A percentile compares a stretch with the other conserved stretches of the same genome.
These are phyloP conservation scores for Trichoderma endophyticum DNA, from an alignment of 2,329 filamentous ascomycete species.

Conservation along the genomic window DNA sequence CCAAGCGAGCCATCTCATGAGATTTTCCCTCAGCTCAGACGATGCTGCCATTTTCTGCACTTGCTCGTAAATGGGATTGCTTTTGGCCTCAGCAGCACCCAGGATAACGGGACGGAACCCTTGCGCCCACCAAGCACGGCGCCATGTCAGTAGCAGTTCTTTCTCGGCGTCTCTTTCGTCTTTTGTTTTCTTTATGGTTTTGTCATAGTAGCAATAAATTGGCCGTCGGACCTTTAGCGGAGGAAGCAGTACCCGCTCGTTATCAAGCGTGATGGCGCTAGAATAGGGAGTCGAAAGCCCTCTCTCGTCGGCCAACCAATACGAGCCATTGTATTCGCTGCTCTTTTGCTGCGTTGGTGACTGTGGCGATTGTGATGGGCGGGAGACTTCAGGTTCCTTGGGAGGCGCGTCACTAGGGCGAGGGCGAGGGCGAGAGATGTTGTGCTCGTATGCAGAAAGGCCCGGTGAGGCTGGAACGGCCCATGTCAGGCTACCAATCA, in stretches of 20 bases:
- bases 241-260: conserved; percentile 79
- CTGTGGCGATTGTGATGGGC: conserved; percentile 70
- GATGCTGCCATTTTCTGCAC: conserved; percentile 63
- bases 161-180: conserved; percentile 70
- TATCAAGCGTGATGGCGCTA: conserved; percentile 72
- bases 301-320: conserved; percentile 86
- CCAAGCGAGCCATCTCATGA: conserved; percentile 90
- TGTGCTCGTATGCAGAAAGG: conserved; percentile 49
- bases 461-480: conserved; percentile 47
- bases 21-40: conserved; percentile 60
- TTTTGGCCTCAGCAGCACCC: conserved; percentile 74
- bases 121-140: conserved; percentile 91
- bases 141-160: conserved; percentile 79
- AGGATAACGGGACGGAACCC: conserved; percentile 85
- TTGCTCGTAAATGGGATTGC: conserved; percentile 73
- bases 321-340: conserved; percentile 72
- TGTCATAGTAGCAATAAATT: conserved; percentile 91
- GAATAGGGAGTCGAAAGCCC: conserved; percentile 87
- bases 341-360: conserved; percentile 71
- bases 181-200: conserved; percentile 58
- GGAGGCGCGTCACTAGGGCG: conserved; percentile 41
- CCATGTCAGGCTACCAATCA: conserved; percentile 51
- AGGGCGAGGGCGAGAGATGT: conserved; percentile 47
- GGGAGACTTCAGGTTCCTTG: conserved; percentile 46
- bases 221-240: conserved; percentile 66